Conservation (phyloP, 495 filamentous ascomycete genomes). For the Trichoderma virens region DNA sequence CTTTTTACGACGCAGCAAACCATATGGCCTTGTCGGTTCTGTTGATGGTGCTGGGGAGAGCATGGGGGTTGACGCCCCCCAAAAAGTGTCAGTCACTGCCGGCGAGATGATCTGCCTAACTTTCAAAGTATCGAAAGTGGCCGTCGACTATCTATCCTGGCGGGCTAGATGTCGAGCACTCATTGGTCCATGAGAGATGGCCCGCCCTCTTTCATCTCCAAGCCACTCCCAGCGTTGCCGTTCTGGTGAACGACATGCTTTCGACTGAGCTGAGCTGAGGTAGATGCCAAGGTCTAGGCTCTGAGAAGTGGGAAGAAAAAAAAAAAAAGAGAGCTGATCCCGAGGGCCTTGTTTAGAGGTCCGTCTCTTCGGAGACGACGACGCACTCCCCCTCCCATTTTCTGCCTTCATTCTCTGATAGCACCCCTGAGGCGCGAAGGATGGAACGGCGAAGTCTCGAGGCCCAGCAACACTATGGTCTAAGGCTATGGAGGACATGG, state of each 20-base stretch:
- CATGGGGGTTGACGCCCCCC: no score
- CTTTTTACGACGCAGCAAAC: neutral
- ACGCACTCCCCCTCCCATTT: neutral
- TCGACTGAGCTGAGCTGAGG: neutral
- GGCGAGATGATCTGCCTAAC: neutral
- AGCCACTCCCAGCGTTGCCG: neutral
- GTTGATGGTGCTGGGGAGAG: neutral
- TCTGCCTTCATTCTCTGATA: neutral
- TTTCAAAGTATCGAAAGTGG: neutral
- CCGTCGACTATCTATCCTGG: neutral
- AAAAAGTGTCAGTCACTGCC: neutral
- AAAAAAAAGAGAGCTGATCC: no score
- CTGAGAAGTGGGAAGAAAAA: neutral
- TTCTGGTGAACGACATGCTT: neutral
- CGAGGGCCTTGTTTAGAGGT: neutral
- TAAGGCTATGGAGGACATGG: no score
- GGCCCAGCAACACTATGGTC: no score
- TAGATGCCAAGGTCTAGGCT: neutral
- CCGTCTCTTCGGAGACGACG: neutral
- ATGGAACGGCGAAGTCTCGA: no score
- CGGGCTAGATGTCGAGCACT: neutral
- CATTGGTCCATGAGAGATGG: neutral
- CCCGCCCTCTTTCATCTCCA: neutral
- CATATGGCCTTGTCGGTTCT: neutral
- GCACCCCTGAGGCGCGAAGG: neutral